Percentiles rank a stretch among this genome's conserved stretches.
Conservation (phyloP, 2,329 filamentous ascomycete genomes). For the Venturia nashicola region DNA sequence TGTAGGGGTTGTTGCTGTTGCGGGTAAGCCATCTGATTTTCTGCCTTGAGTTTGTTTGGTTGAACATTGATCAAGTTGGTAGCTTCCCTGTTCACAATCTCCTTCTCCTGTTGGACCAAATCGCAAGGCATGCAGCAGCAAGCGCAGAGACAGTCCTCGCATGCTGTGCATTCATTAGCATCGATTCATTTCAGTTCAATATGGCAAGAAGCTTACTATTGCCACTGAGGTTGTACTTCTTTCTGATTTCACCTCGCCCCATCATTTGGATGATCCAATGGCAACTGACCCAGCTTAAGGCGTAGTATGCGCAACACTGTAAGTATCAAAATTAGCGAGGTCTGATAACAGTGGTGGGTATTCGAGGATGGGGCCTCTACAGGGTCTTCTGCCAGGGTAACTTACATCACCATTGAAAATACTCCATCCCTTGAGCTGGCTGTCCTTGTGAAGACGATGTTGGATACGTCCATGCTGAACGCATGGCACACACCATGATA, state of each 20-base stretch:
- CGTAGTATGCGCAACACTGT: constrained; percentile 19
- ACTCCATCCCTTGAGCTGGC: constrained; percentile 18
- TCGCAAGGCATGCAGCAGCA: constrained; percentile 24
- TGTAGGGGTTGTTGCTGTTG: background rate
- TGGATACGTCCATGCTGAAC: constrained; percentile 20
- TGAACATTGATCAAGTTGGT: constrained; percentile 5
- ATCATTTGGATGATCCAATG: constrained; percentile 21
- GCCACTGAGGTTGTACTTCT: constrained; percentile 20
- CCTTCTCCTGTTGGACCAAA: constrained; percentile 23
- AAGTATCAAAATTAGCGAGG: constrained; percentile 10
- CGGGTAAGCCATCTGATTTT: background rate
- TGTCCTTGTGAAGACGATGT: constrained; percentile 19
- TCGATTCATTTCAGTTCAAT: too few species aligned
- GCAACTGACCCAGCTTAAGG: constrained; percentile 17
- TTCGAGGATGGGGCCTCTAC: background rate
- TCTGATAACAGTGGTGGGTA: too few species aligned
- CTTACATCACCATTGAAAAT: constrained; percentile 19
- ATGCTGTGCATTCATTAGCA: constrained; percentile 11
- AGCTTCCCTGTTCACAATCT: constrained; percentile 14
- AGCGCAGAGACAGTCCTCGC: constrained; percentile 22
- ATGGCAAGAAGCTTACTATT: constrained; percentile 11
- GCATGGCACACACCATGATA: constrained; percentile 23
- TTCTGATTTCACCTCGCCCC: constrained; percentile 20
- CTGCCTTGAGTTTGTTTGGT: constrained; percentile 3
- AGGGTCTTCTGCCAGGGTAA: background rate